Evolutionary conservation across 129 eudicot genomes (phyloP).

Genomic region (Heracleum sosnowskyi): DNA sequence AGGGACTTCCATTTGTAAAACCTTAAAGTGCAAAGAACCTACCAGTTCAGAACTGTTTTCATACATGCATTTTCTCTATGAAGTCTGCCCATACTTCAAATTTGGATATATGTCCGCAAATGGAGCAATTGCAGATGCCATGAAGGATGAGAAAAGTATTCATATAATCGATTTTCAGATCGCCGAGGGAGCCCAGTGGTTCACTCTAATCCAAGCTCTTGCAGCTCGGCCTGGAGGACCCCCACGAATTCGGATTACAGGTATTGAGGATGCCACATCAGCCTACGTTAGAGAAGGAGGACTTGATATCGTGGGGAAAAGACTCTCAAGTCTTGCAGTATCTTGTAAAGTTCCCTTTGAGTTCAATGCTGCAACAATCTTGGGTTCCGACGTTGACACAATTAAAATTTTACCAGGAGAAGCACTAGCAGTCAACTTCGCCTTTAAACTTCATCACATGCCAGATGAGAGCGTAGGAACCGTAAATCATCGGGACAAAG

Average conservation of each 20-base stretch:
- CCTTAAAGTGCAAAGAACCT: slow-evolving; percentile 42
- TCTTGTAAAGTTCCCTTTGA: slow-evolving; percentile 50
- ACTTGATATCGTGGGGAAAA: slow-evolving; percentile 35
- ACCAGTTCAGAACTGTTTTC: slow-evolving; percentile 36
- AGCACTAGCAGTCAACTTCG: slow-evolving; percentile 49
- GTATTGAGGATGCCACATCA: slow-evolving; percentile 34
- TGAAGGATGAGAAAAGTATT: slow-evolving; percentile 44
- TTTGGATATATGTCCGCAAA: slow-evolving; percentile 58
- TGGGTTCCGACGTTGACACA: slow-evolving; percentile 23
- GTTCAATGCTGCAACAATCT: slow-evolving; percentile 30
- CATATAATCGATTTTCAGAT: slow-evolving; percentile 60
- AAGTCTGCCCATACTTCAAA: slow-evolving; percentile 53
- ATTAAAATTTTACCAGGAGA: slow-evolving; percentile 40
- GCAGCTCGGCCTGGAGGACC: slow-evolving; percentile 69
- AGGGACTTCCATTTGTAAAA: slow-evolving; percentile 41
- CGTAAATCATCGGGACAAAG: slow-evolving; percentile 37
- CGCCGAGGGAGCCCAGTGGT: slow-evolving; percentile 49
- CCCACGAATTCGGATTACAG: slow-evolving; percentile 41
- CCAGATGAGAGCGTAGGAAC: slow-evolving; percentile 56
- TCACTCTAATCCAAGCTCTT: slow-evolving; percentile 45
- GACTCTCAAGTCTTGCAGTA: slow-evolving; percentile 32
- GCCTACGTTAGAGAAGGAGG: slow-evolving; percentile 39
- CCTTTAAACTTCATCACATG: slow-evolving; percentile 50
- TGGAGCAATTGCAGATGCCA: slow-evolving; percentile 58
- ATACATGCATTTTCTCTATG: slow-evolving; percentile 36